Conservation (phyloP, 2,329 filamentous ascomycete species). For the Plectosphaerella plurivora region DNA sequence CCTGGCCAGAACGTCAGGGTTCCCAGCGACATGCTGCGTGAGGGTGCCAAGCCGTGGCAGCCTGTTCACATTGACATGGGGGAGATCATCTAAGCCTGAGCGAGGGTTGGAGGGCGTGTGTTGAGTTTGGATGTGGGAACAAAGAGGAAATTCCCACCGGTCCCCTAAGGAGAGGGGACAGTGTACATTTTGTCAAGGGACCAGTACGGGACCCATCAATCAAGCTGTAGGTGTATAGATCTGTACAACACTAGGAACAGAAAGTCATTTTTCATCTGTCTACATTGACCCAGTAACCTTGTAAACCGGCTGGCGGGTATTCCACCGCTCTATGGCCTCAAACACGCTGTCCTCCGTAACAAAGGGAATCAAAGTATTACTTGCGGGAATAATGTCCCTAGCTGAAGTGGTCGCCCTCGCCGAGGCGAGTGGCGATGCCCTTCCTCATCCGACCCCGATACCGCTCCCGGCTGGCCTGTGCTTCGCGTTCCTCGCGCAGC, state of each 20-base stretch:
- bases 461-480: slow-evolving; percentile 28
- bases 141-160: background rate
- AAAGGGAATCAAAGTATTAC: slow-evolving; percentile 10
- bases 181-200: slow-evolving; percentile 9
- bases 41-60: slow-evolving; percentile 59
- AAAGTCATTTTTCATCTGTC: background rate
- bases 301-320: background rate
- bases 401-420: slow-evolving; percentile 64
- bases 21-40: slow-evolving; percentile 65
- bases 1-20: slow-evolving; percentile 61
- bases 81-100: slow-evolving; percentile 52
- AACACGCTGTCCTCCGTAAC: background rate
- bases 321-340: background rate
- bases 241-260: background rate
- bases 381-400: slow-evolving; percentile 9
- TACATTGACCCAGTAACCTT: background rate
- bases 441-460: slow-evolving; percentile 42
- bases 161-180: background rate
- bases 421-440: slow-evolving; percentile 51
- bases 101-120: background rate
- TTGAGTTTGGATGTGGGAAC: background rate
- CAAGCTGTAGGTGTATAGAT: slow-evolving; percentile 2
- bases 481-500: slow-evolving; percentile 51
- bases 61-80: slow-evolving; percentile 66
- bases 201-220: too few relatives aligned